phyloP scores from a whole-genome alignment of 2,329 filamentous ascomycete species.

The Calonectria pseudoreteaudii region DNA sequence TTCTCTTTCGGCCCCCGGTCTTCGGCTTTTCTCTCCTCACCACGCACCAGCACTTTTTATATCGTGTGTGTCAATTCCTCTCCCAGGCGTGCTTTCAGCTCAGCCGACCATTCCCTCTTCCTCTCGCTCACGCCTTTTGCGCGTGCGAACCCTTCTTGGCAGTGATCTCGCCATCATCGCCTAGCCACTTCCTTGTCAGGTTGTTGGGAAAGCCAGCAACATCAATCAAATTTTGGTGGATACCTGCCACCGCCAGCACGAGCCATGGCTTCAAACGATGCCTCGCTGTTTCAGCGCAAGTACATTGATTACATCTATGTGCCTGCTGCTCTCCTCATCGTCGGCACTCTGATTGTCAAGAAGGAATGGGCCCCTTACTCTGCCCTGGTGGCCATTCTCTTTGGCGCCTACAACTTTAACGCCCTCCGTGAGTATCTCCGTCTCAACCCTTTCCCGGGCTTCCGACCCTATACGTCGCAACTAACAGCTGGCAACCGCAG shows the following conservation, averaged over 20 bases:
- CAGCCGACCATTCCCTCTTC: constrained; percentile 10
- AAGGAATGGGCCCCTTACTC: constrained; percentile 81
- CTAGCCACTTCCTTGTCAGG: not conserved
- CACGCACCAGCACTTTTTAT: constrained; percentile 13
- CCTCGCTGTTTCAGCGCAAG: constrained; percentile 62
- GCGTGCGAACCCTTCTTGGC: constrained; percentile 10
- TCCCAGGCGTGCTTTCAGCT: constrained; percentile 14
- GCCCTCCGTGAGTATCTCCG: constrained; percentile 70
- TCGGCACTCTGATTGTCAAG: constrained; percentile 84
- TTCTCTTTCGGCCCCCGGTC: constrained; percentile 26
- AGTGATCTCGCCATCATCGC: constrained; percentile 9
- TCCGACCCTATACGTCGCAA: constrained; percentile 4
- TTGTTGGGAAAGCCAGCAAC: constrained; percentile 24
- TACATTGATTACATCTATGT: constrained; percentile 87
- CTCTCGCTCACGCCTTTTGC: not conserved
- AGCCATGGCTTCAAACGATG: constrained; percentile 44
- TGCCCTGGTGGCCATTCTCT: constrained; percentile 70
- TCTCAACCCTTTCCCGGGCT: not conserved
- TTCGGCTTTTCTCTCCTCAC: constrained; percentile 30
- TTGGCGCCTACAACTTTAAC: constrained; percentile 80
- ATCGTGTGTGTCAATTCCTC: constrained; percentile 18
- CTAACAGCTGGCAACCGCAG: constrained; percentile 56
- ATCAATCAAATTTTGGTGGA: constrained; percentile 31
- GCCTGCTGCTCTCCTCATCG: constrained; percentile 81
- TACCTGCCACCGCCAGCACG: constrained; percentile 24